Evolutionary conservation across 2,329 filamentous ascomycete species (phyloP), one percentile per base, ranked within the genome.

Genomic region (Fusarium guadeloupense): DNA sequence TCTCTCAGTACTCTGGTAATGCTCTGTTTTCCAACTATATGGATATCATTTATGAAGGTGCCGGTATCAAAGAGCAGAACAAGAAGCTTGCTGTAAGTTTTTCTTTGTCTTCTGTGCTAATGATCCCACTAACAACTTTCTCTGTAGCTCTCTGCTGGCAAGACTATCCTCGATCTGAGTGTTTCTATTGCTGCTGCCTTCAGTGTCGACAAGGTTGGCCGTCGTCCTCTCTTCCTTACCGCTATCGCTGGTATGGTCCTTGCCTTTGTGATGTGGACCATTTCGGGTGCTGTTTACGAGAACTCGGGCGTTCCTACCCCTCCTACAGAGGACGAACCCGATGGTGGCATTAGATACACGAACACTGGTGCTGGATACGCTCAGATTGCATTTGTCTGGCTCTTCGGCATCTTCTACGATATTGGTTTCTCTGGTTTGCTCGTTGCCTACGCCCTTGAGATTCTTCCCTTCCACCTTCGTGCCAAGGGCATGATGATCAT

Each of bases 1-100:
- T 89, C 69, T 88, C 85, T 3, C 87, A 90, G 73, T 89, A 88
- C 75, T 86, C 83, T 46, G 87, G 88, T 38, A 90, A 89, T 69
- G 86, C 85, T 16, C 75, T 90, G 2, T 85, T 90, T 69, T 86
- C 82, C 60, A 89, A 89, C 75, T 89, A 89, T 72, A 85, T 87
- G 68, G 83, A 86, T 55, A 78, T 81, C 52, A 81, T 90, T 62
- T 88, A 88, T 74, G 76, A 80, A 34, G 82, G 82, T 42, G 85
- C 86, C 43, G 87, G 86, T 38, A 88, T 89, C 68, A 83, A 67
- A 1, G 76, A 81, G 39, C 78, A 85, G 69, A 81, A 82, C 68
- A 79, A 82, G 73, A 85, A 86, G 74, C 80, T 85, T 20, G 83
- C 76, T 56, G 79, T 81, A 74, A 53, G 78, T 71, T 13, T 9